Evolutionary conservation across 2,329 filamentous ascomycete genomes (phyloP), one percentile per base, ranked within the genome.

Genomic region (Pseudogymnoascus sp.): DNA sequence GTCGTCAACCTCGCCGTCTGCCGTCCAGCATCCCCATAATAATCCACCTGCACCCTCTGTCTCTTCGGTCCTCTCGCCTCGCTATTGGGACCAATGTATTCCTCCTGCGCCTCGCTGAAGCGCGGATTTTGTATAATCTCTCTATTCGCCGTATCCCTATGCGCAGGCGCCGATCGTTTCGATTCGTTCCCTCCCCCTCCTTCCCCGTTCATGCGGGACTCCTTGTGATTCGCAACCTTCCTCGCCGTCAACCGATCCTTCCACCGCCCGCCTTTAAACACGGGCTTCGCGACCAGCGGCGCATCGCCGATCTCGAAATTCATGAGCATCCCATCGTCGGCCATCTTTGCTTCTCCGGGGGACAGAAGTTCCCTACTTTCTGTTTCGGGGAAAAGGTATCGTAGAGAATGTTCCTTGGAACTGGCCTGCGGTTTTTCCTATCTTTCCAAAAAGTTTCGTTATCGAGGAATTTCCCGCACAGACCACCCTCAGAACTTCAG

Each of bases 251-350:
- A 82, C 66, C 94, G 84, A 73, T 96, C 92, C 72, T 90, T 89
- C 94, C 94, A 99, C 70, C 85, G 84, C n/a, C 94, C 94, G 69
- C 94, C 94, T 73, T 89, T 94, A 75, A 95, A 90, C 62, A 78
- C 82, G 3, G 80, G 77, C 68, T 81, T 85, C 62, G 83, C 78
- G 65, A 86, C 82, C 62, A 90, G 74, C 11, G 88, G 82, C 16
- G 79, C 82, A 65, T 90, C 86, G 28, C 84, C 83, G 63, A 96
- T 79, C 70, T 91, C 87, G 74, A 97, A 97, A 71, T 97, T 97
- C 73, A 97, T 80, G 63, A 97, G 83, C 85, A 99, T 89, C 69
- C 92, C 92, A 86, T 96, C 90, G 79, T 97, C 92, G 61, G 90
- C 90, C 92, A 97, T 97, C 61, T 42, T 64, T 70, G 66, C 65